Conservation (phyloP, 768 basidiomycete genomes). For the Galerina sulciceps region DNA sequence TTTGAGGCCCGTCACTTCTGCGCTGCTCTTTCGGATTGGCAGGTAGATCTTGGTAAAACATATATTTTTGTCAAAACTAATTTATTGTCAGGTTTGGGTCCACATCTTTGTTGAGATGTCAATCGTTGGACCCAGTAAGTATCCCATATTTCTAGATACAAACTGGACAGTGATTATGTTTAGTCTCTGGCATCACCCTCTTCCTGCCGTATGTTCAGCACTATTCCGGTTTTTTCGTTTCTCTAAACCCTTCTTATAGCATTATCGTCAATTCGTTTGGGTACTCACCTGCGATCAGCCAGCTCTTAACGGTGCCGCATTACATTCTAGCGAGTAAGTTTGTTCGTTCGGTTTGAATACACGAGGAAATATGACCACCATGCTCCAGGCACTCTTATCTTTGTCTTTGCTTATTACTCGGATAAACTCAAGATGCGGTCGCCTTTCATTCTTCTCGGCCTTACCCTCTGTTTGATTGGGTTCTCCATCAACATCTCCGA, state of each 20-base stretch:
- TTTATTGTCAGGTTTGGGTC: conserved; percentile 45
- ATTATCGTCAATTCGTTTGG: conserved; percentile 68
- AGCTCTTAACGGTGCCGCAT: conserved; percentile 71
- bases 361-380: not conserved
- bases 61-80: too few species aligned
- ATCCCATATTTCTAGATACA: not conserved
- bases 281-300: conserved; percentile 55
- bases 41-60: conserved; percentile 40
- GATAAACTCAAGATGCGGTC: conserved; percentile 59
- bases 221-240: not conserved
- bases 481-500: conserved; percentile 68
- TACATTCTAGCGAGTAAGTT: conserved; percentile 64
- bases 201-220: conserved; percentile 65
- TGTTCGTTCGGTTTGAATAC: not conserved
- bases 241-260: conserved; percentile 31
- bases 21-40: conserved; percentile 66
- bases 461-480: conserved; percentile 55
- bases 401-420: conserved; percentile 58
- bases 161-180: not conserved
- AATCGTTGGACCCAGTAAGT: conserved; percentile 61
- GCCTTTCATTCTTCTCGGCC: conserved; percentile 60
- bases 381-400: conserved; percentile 51
- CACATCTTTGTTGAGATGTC: conserved; percentile 66
- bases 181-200: conserved; percentile 69
- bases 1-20: conserved; percentile 57